phyloP scores from a whole-genome alignment of 1,139 yeast species.

The Meyerozyma guilliermondii region DNA sequence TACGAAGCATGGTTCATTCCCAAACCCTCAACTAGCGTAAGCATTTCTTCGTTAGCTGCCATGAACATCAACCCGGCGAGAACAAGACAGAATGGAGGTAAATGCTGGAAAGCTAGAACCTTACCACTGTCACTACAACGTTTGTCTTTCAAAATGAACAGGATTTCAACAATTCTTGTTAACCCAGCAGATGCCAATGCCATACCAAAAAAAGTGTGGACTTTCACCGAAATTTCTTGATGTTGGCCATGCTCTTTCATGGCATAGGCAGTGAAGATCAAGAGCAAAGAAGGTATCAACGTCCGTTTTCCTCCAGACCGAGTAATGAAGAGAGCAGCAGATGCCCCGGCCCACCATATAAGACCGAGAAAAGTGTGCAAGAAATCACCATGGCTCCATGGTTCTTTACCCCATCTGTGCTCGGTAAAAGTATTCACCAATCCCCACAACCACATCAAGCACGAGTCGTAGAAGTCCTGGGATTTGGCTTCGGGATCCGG shows the following conservation, averaged over 20 bases:
- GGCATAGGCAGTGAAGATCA: slow-evolving; percentile 88
- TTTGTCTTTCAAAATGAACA: slow-evolving; percentile 58
- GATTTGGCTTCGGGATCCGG: slow-evolving; percentile 27
- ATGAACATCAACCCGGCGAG: slow-evolving; percentile 78
- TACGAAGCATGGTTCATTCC: slow-evolving; percentile 86
- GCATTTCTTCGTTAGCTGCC: slow-evolving; percentile 91
- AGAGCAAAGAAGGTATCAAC: slow-evolving; percentile 73
- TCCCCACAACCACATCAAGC: slow-evolving; percentile 84
- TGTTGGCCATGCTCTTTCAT: slow-evolving; percentile 87
- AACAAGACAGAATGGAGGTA: slow-evolving; percentile 76
- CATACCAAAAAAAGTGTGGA: slow-evolving; percentile 81
- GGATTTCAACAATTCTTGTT: slow-evolving; percentile 69
- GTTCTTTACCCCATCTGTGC: slow-evolving; percentile 86
- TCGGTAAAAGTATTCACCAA: slow-evolving; percentile 91
- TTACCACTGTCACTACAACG: slow-evolving; percentile 41
- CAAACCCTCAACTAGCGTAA: slow-evolving; percentile 60
- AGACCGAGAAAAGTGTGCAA: slow-evolving; percentile 97
- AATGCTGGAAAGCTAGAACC: slow-evolving; percentile 70
- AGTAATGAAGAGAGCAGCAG: slow-evolving; percentile 74
- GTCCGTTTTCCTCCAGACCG: slow-evolving; percentile 56
- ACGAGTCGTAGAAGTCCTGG: slow-evolving; percentile 82
- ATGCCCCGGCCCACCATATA: slow-evolving; percentile 93
- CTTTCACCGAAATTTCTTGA: slow-evolving; percentile 71
- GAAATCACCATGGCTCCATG: slow-evolving; percentile 86
- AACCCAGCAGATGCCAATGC: slow-evolving; percentile 77